Evolutionary conservation across 805 yeast genomes (phyloP).

Genomic region (Clavispora carvajalis): DNA sequence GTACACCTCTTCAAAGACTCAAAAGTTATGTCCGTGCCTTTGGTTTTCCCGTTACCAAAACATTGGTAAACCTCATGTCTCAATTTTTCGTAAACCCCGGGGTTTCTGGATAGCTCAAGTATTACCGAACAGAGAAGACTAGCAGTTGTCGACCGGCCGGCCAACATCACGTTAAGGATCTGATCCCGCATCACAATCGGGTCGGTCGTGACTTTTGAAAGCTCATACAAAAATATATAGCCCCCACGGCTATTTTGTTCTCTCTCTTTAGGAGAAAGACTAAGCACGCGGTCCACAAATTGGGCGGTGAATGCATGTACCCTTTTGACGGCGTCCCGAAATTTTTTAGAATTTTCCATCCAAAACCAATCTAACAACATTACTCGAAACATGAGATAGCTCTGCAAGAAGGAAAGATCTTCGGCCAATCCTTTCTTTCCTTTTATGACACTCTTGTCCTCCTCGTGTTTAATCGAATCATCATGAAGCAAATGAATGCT

Average conservation of each 20-base stretch:
- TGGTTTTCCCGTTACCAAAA: constrained; percentile 15
- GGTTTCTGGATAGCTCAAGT: constrained; percentile 29
- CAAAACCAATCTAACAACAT: constrained; percentile 5
- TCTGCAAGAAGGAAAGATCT: constrained; percentile 3
- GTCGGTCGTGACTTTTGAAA: constrained; percentile 7
- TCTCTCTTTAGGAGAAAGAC: constrained; percentile 5
- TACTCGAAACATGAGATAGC: not conserved
- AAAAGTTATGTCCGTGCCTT: constrained; percentile 29
- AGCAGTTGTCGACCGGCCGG: constrained; percentile 36
- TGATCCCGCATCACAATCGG: constrained; percentile 11
- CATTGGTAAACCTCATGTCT: constrained; percentile 20
- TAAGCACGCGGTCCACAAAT: constrained; percentile 6
- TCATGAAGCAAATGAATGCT: constrained; percentile 5
- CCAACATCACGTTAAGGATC: constrained; percentile 15
- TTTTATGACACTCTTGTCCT: not conserved
- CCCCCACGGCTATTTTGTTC: constrained; percentile 3
- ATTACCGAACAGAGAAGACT: constrained; percentile 25
- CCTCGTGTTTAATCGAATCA: constrained; percentile 1
- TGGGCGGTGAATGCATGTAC: constrained; percentile 10
- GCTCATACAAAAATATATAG: constrained; percentile 11
- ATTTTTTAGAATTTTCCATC: constrained; percentile 6
- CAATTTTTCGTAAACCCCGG: constrained; percentile 24
- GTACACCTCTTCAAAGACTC: constrained; percentile 44
- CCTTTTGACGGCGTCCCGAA: constrained; percentile 2
- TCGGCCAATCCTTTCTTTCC: constrained; percentile 4